Conservation (phyloP, 305 asterid species). For the Solanum hybrid region DNA sequence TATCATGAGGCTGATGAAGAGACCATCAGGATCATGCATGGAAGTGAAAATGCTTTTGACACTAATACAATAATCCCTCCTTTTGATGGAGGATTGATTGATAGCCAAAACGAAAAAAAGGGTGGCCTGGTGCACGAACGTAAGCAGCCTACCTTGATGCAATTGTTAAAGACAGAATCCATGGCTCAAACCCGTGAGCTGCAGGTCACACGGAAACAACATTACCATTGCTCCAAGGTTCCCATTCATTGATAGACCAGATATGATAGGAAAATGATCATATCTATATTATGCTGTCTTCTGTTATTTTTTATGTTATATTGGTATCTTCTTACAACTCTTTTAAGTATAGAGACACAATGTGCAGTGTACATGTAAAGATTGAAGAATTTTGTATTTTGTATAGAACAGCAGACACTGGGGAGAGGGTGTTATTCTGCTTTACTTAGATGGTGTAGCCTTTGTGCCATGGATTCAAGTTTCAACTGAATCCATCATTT, state of each 20-base stretch:
- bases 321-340: neutral
- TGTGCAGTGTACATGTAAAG: neutral
- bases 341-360: neutral
- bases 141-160: neutral
- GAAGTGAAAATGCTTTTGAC: conserved; percentile 1
- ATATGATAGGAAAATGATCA: neutral
- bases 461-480: neutral
- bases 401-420: neutral
- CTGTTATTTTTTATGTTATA: neutral
- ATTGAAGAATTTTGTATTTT: neutral
- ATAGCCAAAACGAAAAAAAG: neutral
- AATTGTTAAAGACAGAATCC: neutral
- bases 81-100: neutral
- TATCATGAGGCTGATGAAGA: conserved; percentile 1
- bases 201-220: neutral
- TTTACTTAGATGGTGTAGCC: neutral
- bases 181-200: neutral
- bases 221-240: neutral
- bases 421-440: neutral
- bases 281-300: neutral
- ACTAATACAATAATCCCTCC: neutral
- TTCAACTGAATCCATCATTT: neutral
- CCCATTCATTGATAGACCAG: neutral
- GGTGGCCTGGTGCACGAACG: neutral
- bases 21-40: neutral